phyloP scores from a whole-genome alignment of 2,329 filamentous ascomycete species.

The Alternaria metachromatica region DNA sequence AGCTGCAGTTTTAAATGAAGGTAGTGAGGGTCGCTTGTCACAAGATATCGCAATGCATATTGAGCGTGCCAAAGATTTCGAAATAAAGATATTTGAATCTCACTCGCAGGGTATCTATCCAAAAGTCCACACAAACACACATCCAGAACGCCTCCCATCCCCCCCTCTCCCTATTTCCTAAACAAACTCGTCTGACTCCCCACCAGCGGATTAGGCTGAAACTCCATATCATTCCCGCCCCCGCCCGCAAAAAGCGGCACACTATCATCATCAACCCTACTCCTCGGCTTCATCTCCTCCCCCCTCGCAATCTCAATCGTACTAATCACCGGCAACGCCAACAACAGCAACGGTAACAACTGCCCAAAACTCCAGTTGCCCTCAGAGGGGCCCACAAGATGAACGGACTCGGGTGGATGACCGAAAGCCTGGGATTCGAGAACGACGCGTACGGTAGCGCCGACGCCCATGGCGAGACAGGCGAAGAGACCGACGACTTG shows the following conservation, averaged over 20 bases:
- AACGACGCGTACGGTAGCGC: constrained; percentile 64
- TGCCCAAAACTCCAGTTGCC: constrained; percentile 69
- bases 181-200: constrained; percentile 34
- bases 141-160: no score
- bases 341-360: constrained; percentile 64
- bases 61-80: no score
- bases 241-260: constrained; percentile 36
- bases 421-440: constrained; percentile 68
- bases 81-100: no score
- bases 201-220: constrained; percentile 57
- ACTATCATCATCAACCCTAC: constrained; percentile 50
- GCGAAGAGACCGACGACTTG: constrained; percentile 62
- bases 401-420: constrained; percentile 52
- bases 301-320: constrained; percentile 66
- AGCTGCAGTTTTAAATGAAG: no score
- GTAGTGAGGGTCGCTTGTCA: no score
- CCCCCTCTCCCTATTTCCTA: no score
- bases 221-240: constrained; percentile 50
- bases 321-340: constrained; percentile 66
- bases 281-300: constrained; percentile 54
- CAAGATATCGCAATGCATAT: no score
- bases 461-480: constrained; percentile 62
- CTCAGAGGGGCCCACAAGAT: constrained; percentile 61
- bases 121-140: not conserved
- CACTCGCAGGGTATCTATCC: not conserved